Conservation (phyloP, 139 green algal genomes). For the Helicosporidium sp. region DNA sequence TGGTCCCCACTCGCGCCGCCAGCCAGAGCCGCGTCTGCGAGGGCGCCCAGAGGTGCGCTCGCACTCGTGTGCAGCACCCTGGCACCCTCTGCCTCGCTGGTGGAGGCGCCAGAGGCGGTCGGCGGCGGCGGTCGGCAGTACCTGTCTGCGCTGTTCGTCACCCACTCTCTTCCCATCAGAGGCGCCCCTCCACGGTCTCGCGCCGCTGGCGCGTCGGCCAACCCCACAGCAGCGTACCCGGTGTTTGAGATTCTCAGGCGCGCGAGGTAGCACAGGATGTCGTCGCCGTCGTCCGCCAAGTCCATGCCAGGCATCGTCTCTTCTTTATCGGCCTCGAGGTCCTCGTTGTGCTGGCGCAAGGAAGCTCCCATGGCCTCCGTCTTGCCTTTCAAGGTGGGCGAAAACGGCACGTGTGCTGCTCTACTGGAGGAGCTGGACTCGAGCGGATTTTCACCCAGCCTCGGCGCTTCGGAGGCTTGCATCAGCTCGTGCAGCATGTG, state of each 20-base stretch:
- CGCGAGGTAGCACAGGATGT: slow-evolving; percentile 16
- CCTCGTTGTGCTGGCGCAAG: too few species aligned
- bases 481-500: too few species aligned
- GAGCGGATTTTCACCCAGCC: too few species aligned
- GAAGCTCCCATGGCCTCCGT: too few species aligned
- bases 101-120: background rate
- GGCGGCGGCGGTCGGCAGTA: slow-evolving; percentile 10
- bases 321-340: too few species aligned
- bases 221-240: slow-evolving; percentile 10
- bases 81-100: background rate
- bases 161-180: background rate
- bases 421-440: too few species aligned
- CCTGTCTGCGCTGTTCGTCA: slow-evolving; percentile 6
- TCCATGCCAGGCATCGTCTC: too few species aligned
- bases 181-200: background rate
- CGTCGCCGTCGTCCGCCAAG: slow-evolving; percentile 4
- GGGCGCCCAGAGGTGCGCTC: background rate
- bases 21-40: background rate
- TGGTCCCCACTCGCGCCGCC: background rate
- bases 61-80: background rate
- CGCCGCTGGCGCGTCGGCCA: background rate
- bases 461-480: too few species aligned
- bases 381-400: too few species aligned
- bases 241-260: slow-evolving; percentile 14
- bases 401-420: too few species aligned